Conservation (phyloP, 1,284 basidiomycete genomes). For the Athelia sp. region DNA sequence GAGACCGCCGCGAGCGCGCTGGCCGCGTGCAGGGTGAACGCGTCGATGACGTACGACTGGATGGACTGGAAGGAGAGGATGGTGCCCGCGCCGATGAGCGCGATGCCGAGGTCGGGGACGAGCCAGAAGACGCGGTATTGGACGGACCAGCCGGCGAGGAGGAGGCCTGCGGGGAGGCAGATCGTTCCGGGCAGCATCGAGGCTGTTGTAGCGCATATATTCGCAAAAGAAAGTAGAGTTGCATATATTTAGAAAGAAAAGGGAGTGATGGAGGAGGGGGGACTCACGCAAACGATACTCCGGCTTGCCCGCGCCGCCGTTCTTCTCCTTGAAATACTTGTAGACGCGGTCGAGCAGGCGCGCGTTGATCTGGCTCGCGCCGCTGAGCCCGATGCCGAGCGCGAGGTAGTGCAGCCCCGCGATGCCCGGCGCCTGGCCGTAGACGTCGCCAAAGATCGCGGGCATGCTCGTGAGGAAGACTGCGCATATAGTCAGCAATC, state of each 20-base stretch:
- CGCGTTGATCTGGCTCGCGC: constrained; percentile 44
- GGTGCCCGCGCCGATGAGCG: constrained; percentile 34
- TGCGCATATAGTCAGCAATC: constrained; percentile 20
- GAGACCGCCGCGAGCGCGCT: constrained; percentile 56
- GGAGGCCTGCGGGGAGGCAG: constrained; percentile 36
- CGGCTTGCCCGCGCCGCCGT: constrained; percentile 42
- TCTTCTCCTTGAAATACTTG: constrained; percentile 30
- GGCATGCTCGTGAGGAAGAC: constrained; percentile 66
- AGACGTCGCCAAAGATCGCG: constrained; percentile 49
- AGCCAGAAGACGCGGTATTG: constrained; percentile 40
- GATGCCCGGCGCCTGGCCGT: constrained; percentile 47
- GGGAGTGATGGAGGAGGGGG: too few species aligned
- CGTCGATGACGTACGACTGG: constrained; percentile 50
- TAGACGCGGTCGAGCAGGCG: constrained; percentile 45
- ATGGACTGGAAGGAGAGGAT: constrained; percentile 42
- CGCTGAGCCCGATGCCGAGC: constrained; percentile 39
- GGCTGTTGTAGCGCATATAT: too few species aligned
- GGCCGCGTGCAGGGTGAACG: constrained; percentile 50
- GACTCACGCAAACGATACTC: constrained; percentile 41
- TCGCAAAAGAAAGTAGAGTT: too few species aligned
- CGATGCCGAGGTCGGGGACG: constrained; percentile 30
- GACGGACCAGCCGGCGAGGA: constrained; percentile 48
- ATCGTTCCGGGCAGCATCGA: constrained; percentile 40
- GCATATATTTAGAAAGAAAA: too few species aligned
- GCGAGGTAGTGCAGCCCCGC: constrained; percentile 50